Conservation (phyloP, 2,329 filamentous ascomycete genomes). For the Apiospora kogelbergensis region DNA sequence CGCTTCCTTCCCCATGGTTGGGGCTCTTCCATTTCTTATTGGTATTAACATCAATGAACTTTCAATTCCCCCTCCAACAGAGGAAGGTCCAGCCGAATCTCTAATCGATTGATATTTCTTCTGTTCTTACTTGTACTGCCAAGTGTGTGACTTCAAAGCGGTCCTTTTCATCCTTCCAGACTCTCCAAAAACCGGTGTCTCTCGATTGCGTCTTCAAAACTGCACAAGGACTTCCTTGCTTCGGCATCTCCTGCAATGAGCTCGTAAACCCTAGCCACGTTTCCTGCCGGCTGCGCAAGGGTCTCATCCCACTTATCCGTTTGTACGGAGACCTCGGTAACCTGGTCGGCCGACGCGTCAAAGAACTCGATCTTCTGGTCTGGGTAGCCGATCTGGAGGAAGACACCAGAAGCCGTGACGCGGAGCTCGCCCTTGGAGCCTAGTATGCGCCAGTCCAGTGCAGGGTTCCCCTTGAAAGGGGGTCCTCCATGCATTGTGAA, state of each 20-base stretch:
- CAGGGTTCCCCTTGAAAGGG: not conserved
- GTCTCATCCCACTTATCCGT: conserved; percentile 8
- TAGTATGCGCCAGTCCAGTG: conserved; percentile 8
- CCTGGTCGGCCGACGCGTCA: not conserved
- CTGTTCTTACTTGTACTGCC: too few relatives aligned
- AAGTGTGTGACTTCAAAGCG: too few relatives aligned
- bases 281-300: conserved; percentile 4
- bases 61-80: too few relatives aligned
- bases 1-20: too few relatives aligned
- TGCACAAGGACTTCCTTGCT: not conserved
- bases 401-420: not conserved
- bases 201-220: not conserved
- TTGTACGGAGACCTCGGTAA: not conserved
- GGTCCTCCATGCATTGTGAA: not conserved
- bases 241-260: not conserved
- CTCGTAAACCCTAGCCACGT: conserved; percentile 8
- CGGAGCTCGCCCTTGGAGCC: conserved; percentile 9
- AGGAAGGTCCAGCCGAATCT: too few relatives aligned
- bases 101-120: too few relatives aligned
- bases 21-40: too few relatives aligned
- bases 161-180: not conserved
- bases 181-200: not conserved
- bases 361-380: not conserved
- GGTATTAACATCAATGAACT: too few relatives aligned
- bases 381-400: conserved; percentile 7